Percentiles rank a stretch among this genome's conserved stretches.
phyloP scores from a whole-genome alignment of 257 asterid genomes.

The Prunella vulgaris region DNA sequence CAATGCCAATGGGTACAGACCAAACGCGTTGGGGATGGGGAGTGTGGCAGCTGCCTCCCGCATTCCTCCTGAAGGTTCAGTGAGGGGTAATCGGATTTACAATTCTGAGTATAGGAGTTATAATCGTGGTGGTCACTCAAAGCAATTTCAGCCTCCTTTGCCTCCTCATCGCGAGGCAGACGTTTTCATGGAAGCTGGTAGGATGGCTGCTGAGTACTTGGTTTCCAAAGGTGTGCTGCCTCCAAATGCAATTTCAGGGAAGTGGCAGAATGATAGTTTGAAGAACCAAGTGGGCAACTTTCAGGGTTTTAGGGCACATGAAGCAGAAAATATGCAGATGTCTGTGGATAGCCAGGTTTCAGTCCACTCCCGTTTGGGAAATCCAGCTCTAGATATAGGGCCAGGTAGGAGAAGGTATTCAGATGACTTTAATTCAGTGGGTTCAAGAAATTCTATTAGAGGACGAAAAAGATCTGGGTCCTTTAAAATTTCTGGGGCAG shows the following conservation, averaged over 20 bases:
- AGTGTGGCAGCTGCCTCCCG: conserved; percentile 49
- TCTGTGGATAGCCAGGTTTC: conserved; percentile 48
- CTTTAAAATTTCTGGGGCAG: conserved; percentile 48
- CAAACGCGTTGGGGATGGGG: conserved; percentile 58
- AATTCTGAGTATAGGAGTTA: conserved; percentile 53
- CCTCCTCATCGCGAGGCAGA: conserved; percentile 49
- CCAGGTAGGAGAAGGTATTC: conserved; percentile 51
- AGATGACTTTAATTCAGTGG: conserved; percentile 47
- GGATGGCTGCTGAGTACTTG: conserved; percentile 81
- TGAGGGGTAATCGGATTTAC: conserved; percentile 61
- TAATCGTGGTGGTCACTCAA: conserved; percentile 56
- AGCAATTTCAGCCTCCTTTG: conserved; percentile 47
- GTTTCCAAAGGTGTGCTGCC: conserved; percentile 76
- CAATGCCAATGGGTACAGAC: conserved; percentile 74
- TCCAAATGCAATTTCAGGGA: conserved; percentile 65
- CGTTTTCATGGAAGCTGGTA: conserved; percentile 85
- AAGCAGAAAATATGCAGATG: conserved; percentile 32
- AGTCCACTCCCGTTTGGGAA: conserved; percentile 64
- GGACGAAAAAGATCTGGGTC: conserved; percentile 68
- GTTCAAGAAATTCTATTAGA: conserved; percentile 42
- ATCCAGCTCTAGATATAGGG: conserved; percentile 37
- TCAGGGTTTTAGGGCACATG: conserved; percentile 40
- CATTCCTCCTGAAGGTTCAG: conserved; percentile 62
- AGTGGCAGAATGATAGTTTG: conserved; percentile 48
- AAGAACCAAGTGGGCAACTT: conserved; percentile 40